Evolutionary conservation across 371 early-diverging fungal species (phyloP).

Genomic region (Mucor racemosus): DNA sequence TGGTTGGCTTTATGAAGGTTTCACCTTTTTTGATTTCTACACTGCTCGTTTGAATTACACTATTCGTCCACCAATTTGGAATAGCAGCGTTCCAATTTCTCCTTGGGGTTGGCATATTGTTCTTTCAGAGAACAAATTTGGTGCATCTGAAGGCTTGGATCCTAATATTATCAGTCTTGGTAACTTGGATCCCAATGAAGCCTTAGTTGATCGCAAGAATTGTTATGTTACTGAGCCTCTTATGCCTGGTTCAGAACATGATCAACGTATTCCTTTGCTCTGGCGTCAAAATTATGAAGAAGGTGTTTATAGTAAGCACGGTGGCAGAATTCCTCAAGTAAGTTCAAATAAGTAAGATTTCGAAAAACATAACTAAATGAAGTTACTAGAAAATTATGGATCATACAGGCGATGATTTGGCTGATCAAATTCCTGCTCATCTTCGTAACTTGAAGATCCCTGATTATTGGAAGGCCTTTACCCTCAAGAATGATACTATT

Average conservation of each 20-base stretch:
- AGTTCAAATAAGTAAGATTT: not conserved
- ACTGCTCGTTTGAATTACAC: conserved; percentile 49
- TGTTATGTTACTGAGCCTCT: conserved; percentile 49
- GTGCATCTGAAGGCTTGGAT: conserved; percentile 35
- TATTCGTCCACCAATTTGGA: conserved; percentile 46
- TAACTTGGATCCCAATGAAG: conserved; percentile 37
- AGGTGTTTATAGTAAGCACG: conserved; percentile 24
- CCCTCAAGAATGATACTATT: conserved; percentile 36
- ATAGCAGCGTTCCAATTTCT: conserved; percentile 39
- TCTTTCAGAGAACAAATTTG: conserved; percentile 41
- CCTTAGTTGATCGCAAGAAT: conserved; percentile 34
- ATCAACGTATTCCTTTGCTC: conserved; percentile 30
- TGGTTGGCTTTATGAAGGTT: conserved; percentile 51
- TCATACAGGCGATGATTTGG: conserved; percentile 27
- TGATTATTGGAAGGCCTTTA: conserved; percentile 43
- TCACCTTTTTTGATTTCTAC: conserved; percentile 51
- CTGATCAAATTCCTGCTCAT: conserved; percentile 35
- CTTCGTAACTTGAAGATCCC: conserved; percentile 42
- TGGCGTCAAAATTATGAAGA: conserved; percentile 41
- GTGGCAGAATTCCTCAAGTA: conserved; percentile 39
- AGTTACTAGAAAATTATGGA: conserved; percentile 18
- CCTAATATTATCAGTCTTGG: conserved; percentile 51
- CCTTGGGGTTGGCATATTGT: conserved; percentile 45
- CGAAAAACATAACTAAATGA: not conserved
- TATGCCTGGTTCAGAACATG: conserved; percentile 11